Evolutionary conservation across 495 filamentous ascomycete species (phyloP), one percentile per base, ranked within the genome.

Genomic region (Daldinia grandis): DNA sequence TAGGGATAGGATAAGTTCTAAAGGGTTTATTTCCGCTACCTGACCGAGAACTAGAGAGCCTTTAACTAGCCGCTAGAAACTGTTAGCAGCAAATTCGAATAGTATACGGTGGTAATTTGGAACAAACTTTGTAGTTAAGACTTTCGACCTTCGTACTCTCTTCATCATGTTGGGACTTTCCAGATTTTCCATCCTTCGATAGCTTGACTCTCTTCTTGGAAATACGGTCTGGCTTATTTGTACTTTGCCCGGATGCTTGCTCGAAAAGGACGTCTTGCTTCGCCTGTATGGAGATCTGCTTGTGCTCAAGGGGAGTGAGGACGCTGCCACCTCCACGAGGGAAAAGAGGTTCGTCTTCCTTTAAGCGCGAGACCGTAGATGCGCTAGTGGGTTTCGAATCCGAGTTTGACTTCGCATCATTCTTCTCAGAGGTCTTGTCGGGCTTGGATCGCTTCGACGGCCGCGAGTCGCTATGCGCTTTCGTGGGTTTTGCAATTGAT

Each of bases 281-380:
- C 30, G 95, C 95, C 79, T 98, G 91, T 66, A 95, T 92, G 73
- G 95, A 91, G 72, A 99, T 97, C 79, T 98, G 92, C 81, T 97
- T 97, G 71, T 95, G 89, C 77, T 99, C 95, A 57, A 99, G 84
- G 25, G 95, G 94, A 7, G 95, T 97, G 79, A 99, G 82, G 50
- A 96, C 85, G 76, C 93, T 95, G 14, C 86, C 95, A 61, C 95
- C 96, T 59, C 95, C 95, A 83, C 95, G 88, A 76, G 96, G 95
- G 76, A 99, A 99, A 28, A 94, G 81, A 4, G 88, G 87, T 72
- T 97, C 95, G 56, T 98, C 95, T 66, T 93, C 89, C 72, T 88
- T 89, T 12, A 81, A 62, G 49, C 74, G 66, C 5, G 81, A 78
- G 24, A 80, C 72, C 0, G 70, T 62, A 19, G 76, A 21, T 21